These are phyloP conservation scores for Lodderomyces margitis DNA, from an alignment of 1,139 yeast species.

Conservation along the genomic window DNA sequence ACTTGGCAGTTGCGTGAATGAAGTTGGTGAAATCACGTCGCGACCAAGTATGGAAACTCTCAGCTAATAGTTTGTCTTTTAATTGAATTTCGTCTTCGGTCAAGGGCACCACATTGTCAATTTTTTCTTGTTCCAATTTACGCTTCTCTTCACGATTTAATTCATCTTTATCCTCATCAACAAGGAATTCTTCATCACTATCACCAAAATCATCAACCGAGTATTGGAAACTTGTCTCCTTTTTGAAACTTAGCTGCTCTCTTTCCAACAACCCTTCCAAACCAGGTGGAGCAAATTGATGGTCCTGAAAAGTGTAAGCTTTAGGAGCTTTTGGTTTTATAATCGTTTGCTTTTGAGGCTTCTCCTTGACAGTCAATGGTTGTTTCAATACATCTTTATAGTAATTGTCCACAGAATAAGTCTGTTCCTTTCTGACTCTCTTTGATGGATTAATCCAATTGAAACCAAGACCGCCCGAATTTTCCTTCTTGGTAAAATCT, in stretches of 20 bases:
- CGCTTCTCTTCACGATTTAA: slow-evolving; percentile 44
- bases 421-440: slow-evolving; percentile 86
- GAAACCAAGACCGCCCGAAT: slow-evolving; percentile 41
- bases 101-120: slow-evolving; percentile 68
- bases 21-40: slow-evolving; percentile 87
- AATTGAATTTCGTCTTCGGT: slow-evolving; percentile 70
- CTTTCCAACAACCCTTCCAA: slow-evolving; percentile 66
- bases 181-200: slow-evolving; percentile 57
- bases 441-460: slow-evolving; percentile 87
- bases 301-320: slow-evolving; percentile 71
- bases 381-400: slow-evolving; percentile 73
- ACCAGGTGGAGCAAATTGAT: slow-evolving; percentile 78
- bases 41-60: slow-evolving; percentile 80
- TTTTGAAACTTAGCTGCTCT: slow-evolving; percentile 76
- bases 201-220: slow-evolving; percentile 54
- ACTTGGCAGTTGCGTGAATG: slow-evolving; percentile 75
- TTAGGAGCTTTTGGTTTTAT: slow-evolving; percentile 61
- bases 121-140: slow-evolving; percentile 57
- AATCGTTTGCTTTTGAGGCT: slow-evolving; percentile 14
- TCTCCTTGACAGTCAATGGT: slow-evolving; percentile 24
- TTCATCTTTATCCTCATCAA: slow-evolving; percentile 43
- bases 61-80: slow-evolving; percentile 58
- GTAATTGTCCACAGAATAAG: slow-evolving; percentile 83
- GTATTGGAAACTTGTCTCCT: slow-evolving; percentile 68
- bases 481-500: slow-evolving; percentile 70